Base-by-base conservation (phyloP, 73 alveolate species). In the Paramecium pentaurelia region DNA sequence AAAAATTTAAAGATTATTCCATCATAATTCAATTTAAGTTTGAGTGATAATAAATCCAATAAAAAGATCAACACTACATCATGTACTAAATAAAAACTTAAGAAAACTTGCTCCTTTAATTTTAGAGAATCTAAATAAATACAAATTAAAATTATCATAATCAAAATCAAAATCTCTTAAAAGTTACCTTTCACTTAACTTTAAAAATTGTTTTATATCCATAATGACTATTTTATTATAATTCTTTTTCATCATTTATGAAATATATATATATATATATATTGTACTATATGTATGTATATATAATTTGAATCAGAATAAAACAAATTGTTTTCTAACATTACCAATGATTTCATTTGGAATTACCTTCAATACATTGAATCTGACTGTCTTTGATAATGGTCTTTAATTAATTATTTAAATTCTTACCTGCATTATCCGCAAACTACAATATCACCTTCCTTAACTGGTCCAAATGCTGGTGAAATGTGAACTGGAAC, bases 401-500 rank as follows among this genome's bases (percentile, higher is more conserved):
- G 99, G 99, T 92, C 99, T 94, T 73, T 27, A 14, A 32, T 84
- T 37, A 11, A 60, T 37, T 58, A 30, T 68, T 28, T 34, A 64
- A 64, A 64, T 64, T 64, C 36, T n/a, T 54, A 93, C 96, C 97
- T 97, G 99, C 99, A 98, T 96, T 98, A 99, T 84, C 99, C 99
- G 28, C 97, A 97, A 58, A 99, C 98, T 88, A 98, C 98, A 88
- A 98, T 97, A 93, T 98, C 99, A 28, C 99, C 99, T 96, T 97
- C 99, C 90, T 96, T 94, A 86, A 98, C 97, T 75, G 96, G 93
- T 32, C 95, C 93, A 96, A 97, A 96, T 42, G 97, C 96, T 49
- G 99, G 99, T 51, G 98, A 95, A 86, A 95, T 86, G 93, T 96
- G 99, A 77, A 96, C 99, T 20, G 98, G 97, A 92, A 98, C 77